phyloP scores from a whole-genome alignment of 495 filamentous ascomycete species.

The Neurospora intermedia region DNA sequence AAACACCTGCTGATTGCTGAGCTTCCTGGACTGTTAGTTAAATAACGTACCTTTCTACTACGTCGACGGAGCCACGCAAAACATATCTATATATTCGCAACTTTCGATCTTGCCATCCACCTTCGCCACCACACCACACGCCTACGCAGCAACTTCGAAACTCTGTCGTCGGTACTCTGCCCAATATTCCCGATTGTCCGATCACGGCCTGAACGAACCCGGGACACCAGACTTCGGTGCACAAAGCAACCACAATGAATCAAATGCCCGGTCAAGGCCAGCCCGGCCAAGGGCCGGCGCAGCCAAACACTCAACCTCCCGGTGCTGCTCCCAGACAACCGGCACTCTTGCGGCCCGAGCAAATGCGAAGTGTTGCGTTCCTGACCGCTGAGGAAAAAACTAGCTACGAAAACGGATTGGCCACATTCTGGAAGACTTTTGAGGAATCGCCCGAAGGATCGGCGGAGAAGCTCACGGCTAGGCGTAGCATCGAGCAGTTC shows the following conservation, averaged over 20 bases:
- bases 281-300: slow-evolving; percentile 15
- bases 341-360: slow-evolving; percentile 27
- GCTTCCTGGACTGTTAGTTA: neutral
- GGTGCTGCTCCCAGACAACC: slow-evolving; percentile 2
- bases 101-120: neutral
- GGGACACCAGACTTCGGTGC: neutral
- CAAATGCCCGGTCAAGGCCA: slow-evolving; percentile 21
- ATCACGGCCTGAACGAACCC: neutral
- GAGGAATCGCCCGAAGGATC: slow-evolving; percentile 46
- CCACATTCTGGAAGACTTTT: slow-evolving; percentile 48
- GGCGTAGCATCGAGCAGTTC: slow-evolving; percentile 53
- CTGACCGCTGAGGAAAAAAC: slow-evolving; percentile 49
- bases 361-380: slow-evolving; percentile 33
- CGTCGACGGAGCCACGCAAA: neutral
- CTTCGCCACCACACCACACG: neutral
- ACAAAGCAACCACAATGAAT: slow-evolving; percentile 18
- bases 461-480: slow-evolving; percentile 49
- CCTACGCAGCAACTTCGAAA: neutral
- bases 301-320: slow-evolving; percentile 1
- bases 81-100: neutral
- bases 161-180: neutral
- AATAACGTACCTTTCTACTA: neutral
- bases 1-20: neutral
- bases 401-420: slow-evolving; percentile 56
- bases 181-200: neutral